Base-by-base conservation (phyloP, 148 eudicot species). In the Silene uniflora region DNA sequence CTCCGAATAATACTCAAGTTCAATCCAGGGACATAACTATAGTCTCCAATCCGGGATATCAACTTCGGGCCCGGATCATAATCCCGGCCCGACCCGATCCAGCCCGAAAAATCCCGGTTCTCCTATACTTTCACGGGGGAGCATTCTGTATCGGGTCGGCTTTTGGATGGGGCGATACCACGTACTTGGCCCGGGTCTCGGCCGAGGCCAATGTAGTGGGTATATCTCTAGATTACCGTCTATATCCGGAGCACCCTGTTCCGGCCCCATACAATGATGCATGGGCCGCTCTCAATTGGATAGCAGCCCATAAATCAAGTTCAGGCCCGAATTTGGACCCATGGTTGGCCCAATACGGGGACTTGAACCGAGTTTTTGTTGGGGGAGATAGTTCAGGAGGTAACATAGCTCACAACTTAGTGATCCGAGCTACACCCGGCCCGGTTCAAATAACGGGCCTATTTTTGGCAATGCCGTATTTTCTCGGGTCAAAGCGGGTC, bases 341-440 rank as follows among this genome's bases (percentile, higher is more conserved):
- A 12, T 86, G 89, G 88, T 13, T 88, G 44, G 49, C 46, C 25
- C 73, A 29, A 18, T 52, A 81, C 21, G 86, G 87, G 3, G 83
- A 87, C 32, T 24, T 83, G 3, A 11, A 23, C 5, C 69, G 87
- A 27, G 67, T 89, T 6, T 89, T 72, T 56, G 24, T 85, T 0
- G 93, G 89, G 7, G 93, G 91, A 1, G 93, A 89, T 32, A 84
- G 89, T 22, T 76, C 91, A 0, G 91, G 91, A 0, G 90, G 83
- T 4, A 89, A 86, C 62, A 86, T 86, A 22, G 93, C 83, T 0
- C 89, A 89, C 32, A 80, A 86, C 18, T 27, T 86, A 5, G 82
- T 80, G 0, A 75, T 88, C 58, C 81, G 85, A 23, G 88, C 81
- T 7, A 84, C 84, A 27, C 27, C 62, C 7, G 75, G 83, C 11